A percentile compares a stretch with the other conserved stretches of the same genome.
Conservation (phyloP, 1,284 basidiomycete species). For the Microbotryomycetes sp. region DNA sequence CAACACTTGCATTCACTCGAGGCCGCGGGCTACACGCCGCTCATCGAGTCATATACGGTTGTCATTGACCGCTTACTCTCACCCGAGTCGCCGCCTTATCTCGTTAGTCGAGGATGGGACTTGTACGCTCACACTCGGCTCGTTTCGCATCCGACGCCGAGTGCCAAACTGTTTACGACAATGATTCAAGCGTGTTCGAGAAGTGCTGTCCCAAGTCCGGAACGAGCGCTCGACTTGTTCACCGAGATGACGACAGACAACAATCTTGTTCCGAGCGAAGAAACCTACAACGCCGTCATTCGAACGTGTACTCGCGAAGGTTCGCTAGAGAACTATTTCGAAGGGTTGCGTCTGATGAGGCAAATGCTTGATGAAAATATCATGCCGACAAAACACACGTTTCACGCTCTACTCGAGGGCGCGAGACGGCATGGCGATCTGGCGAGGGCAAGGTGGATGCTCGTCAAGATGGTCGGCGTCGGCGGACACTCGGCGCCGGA, state of each 20-base stretch:
- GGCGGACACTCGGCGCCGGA: slow-evolving; percentile 47
- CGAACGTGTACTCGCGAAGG: slow-evolving; percentile 53
- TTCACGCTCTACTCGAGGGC: slow-evolving; percentile 76
- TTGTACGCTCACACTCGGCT: slow-evolving; percentile 94
- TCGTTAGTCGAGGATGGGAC: slow-evolving; percentile 76
- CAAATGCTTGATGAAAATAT: slow-evolving; percentile 69
- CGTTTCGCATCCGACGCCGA: slow-evolving; percentile 75
- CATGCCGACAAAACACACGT: slow-evolving; percentile 61
- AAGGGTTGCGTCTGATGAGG: slow-evolving; percentile 68
- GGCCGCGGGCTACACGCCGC: slow-evolving; percentile 38
- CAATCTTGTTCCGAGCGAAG: slow-evolving; percentile 55
- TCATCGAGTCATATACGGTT: slow-evolving; percentile 42
- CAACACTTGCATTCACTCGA: slow-evolving; percentile 40
- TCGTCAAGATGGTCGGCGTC: slow-evolving; percentile 61
- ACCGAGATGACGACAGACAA: slow-evolving; percentile 74
- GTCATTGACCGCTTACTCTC: slow-evolving; percentile 40
- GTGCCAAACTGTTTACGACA: slow-evolving; percentile 62
- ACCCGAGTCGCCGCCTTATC: slow-evolving; percentile 30
- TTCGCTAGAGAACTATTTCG: slow-evolving; percentile 57
- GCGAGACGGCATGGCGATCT: slow-evolving; percentile 81
- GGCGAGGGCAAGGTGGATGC: slow-evolving; percentile 74
- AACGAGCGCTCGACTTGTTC: slow-evolving; percentile 87
- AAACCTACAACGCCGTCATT: slow-evolving; percentile 77
- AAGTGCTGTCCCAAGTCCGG: slow-evolving; percentile 47
- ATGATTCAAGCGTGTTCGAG: slow-evolving; percentile 85